These are phyloP conservation scores for Salix viminalis DNA, from an alignment of 345 rosid genomes.

Conservation along the genomic window DNA sequence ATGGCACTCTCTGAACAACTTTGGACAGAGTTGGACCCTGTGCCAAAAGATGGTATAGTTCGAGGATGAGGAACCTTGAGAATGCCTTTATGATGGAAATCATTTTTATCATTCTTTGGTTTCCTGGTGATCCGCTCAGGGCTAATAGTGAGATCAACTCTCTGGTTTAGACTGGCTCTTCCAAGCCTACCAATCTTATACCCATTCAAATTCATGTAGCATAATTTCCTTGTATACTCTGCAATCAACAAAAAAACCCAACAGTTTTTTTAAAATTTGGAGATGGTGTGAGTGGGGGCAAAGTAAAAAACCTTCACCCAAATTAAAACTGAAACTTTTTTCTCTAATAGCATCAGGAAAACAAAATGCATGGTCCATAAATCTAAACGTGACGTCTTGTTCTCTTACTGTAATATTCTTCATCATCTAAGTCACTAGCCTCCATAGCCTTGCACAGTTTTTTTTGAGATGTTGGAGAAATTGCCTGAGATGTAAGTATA, in stretches of 20 bases:
- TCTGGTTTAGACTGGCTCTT: slow-evolving; percentile 39
- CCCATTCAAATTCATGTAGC: slow-evolving; percentile 37
- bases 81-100: slow-evolving; percentile 28
- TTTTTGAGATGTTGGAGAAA: slow-evolving; percentile 76
- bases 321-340: neutral
- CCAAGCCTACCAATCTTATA: slow-evolving; percentile 38
- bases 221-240: slow-evolving; percentile 57
- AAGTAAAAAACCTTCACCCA: neutral
- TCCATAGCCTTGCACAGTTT: slow-evolving; percentile 64
- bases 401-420: slow-evolving; percentile 47
- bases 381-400: neutral
- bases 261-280: neutral
- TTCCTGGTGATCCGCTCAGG: slow-evolving; percentile 26
- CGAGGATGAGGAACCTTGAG: slow-evolving; percentile 38
- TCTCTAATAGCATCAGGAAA: neutral
- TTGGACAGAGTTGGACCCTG: slow-evolving; percentile 37
- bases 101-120: slow-evolving; percentile 29
- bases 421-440: slow-evolving; percentile 34
- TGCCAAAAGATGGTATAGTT: slow-evolving; percentile 21
- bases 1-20: slow-evolving; percentile 65
- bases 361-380: neutral
- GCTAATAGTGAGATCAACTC: slow-evolving; percentile 31
- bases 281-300: neutral
- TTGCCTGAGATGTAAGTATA: slow-evolving; percentile 44
- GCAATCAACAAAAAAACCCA: slow-evolving; percentile 12